Percentiles rank a stretch among this genome's conserved stretches.
Conservation (phyloP, 257 asterid species). For the Salvia rosmarinus region DNA sequence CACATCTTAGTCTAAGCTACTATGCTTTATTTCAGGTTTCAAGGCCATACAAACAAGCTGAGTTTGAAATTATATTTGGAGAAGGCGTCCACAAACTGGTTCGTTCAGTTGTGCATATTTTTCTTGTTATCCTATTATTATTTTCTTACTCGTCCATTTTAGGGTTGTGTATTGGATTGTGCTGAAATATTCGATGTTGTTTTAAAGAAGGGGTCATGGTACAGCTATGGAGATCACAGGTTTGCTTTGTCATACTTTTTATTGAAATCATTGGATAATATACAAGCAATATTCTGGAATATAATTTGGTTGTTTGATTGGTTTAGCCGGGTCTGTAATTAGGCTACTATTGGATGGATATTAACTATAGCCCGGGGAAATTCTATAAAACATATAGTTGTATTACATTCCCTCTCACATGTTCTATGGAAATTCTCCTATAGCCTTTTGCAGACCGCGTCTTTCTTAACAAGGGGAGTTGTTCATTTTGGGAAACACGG, state of each 20-base stretch:
- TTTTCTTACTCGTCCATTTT: constrained; percentile 32
- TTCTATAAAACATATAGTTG: no score
- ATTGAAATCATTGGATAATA: constrained; percentile 19
- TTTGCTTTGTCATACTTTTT: constrained; percentile 33
- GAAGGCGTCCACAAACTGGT: constrained; percentile 99
- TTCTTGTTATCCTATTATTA: constrained; percentile 16
- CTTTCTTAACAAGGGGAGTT: no score
- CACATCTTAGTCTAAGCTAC: constrained; percentile 31
- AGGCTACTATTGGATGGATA: neutral
- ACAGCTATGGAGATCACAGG: constrained; percentile 96
- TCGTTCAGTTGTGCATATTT: constrained; percentile 30
- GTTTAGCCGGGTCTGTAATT: neutral
- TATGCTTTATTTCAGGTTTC: constrained; percentile 63
- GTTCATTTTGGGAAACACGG: no score
- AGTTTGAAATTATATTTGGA: constrained; percentile 93
- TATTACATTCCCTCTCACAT: no score
- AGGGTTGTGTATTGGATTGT: constrained; percentile 95
- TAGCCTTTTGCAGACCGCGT: no score
- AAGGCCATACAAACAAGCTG: constrained; percentile 99
- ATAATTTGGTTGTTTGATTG: neutral
- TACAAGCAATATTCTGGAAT: constrained; percentile 9
- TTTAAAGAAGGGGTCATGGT: constrained; percentile 92
- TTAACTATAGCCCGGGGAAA: neutral
- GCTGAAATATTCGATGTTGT: constrained; percentile 85
- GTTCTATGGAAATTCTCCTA: no score